phyloP scores from a whole-genome alignment of 495 filamentous ascomycete genomes.

The Penicillium paradoxum region DNA sequence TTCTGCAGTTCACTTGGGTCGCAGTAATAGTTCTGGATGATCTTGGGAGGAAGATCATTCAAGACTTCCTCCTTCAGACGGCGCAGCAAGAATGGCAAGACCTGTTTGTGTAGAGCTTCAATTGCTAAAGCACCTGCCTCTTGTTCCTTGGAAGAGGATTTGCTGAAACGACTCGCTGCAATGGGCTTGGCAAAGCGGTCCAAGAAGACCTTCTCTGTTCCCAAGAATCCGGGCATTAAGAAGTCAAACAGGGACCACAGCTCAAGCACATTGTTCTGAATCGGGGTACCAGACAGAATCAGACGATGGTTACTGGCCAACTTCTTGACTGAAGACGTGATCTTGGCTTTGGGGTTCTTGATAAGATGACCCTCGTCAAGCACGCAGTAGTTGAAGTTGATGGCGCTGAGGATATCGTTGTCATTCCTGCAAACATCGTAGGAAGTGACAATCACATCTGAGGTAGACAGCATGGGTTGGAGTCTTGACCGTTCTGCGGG shows the following conservation, averaged over 20 bases:
- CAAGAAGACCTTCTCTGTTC: conserved; percentile 96
- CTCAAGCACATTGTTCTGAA: conserved; percentile 96
- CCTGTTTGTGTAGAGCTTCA: conserved; percentile 95
- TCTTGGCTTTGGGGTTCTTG: conserved; percentile 95
- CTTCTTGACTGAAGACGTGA: conserved; percentile 83
- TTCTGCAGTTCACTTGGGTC: conserved; percentile 94
- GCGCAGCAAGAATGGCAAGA: conserved; percentile 91
- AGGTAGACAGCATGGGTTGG: conserved; percentile 59
- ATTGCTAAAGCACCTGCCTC: conserved; percentile 94
- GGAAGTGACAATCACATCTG: conserved; percentile 92
- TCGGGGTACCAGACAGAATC: conserved; percentile 94
- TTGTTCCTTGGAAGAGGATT: conserved; percentile 97
- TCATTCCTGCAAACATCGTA: conserved; percentile 98
- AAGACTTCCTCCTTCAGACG: conserved; percentile 97
- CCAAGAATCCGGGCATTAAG: conserved; percentile 96
- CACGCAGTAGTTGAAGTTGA: conserved; percentile 95
- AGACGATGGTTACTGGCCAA: conserved; percentile 86
- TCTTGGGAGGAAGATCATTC: conserved; percentile 95
- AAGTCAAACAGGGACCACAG: conserved; percentile 99
- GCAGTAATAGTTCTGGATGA: conserved; percentile 99
- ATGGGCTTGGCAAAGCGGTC: conserved; percentile 98
- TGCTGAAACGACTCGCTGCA: conserved; percentile 86
- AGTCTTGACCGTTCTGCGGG: conserved; percentile 70
- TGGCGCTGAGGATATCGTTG: conserved; percentile 70
- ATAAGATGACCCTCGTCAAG: conserved; percentile 97